phyloP scores from a whole-genome alignment of 2,329 filamentous ascomycete genomes.

The Incumbomyces lentus region DNA sequence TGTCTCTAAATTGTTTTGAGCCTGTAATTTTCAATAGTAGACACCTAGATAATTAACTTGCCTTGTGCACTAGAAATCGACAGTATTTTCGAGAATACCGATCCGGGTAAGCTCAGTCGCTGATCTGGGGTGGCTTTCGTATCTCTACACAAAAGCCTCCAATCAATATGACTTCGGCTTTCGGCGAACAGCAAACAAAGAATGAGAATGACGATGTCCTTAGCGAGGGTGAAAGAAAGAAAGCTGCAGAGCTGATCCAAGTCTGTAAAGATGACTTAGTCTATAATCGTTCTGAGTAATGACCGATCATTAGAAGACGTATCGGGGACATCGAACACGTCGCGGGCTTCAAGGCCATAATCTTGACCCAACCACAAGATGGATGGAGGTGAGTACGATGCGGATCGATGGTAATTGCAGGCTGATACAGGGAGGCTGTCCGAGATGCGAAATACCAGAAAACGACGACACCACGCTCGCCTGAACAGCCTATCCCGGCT shows the following conservation, averaged over 20 bases:
- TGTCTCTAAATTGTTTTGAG: no score
- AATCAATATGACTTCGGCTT: no score
- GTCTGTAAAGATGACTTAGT: not conserved
- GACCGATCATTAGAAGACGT: conserved; percentile 47
- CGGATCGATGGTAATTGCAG: conserved; percentile 26
- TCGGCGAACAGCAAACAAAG: no score
- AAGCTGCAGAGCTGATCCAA: conserved; percentile 11
- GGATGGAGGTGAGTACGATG: conserved; percentile 42
- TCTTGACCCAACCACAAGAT: conserved; percentile 59
- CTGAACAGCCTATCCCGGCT: conserved; percentile 32
- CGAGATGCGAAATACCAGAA: conserved; percentile 48
- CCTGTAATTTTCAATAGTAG: no score
- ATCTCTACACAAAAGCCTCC: no score
- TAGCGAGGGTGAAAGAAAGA: conserved; percentile 9
- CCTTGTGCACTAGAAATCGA: no score
- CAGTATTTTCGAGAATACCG: no score
- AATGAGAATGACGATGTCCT: no score
- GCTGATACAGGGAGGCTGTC: conserved; percentile 41
- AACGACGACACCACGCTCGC: conserved; percentile 36
- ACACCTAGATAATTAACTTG: no score
- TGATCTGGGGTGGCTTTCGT: no score
- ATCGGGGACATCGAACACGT: conserved; percentile 64
- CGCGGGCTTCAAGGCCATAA: conserved; percentile 60
- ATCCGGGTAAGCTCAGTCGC: no score
- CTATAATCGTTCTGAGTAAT: not conserved